Percentiles rank a stretch among this genome's conserved stretches.
Conservation (phyloP, 345 rosid species). For the Limnanthes douglasii region DNA sequence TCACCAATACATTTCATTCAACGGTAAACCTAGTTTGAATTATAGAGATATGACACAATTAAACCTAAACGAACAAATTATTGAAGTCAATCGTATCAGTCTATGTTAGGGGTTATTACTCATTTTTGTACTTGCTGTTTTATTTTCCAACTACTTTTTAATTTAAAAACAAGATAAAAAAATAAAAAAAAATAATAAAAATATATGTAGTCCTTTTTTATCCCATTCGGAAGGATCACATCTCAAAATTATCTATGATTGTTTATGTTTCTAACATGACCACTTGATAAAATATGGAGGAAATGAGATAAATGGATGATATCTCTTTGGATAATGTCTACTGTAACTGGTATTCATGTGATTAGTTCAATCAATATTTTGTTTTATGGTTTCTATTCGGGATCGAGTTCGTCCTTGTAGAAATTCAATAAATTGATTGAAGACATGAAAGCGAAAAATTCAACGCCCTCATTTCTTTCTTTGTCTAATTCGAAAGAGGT, state of each 20-base stretch:
- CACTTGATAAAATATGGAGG: neutral
- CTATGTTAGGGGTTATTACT: neutral
- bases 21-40: no score
- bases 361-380: neutral
- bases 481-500: neutral
- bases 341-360: neutral
- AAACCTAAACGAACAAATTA: neutral
- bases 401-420: neutral
- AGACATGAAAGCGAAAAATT: neutral
- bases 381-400: neutral
- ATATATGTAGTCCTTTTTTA: no score
- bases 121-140: constrained; percentile 1
- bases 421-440: neutral
- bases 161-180: no score
- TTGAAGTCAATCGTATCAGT: neutral
- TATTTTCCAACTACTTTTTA: neutral
- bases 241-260: no score
- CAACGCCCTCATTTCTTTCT: neutral
- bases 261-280: no score
- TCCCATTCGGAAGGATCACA: no score
- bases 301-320: neutral
- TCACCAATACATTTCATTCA: no score
- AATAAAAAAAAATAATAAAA: no score
- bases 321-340: neutral
- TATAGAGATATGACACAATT: no score